Evolutionary conservation across 1,284 basidiomycete species (phyloP), one percentile per base, ranked within the genome.

Genomic region (Athelia psychrophila): DNA sequence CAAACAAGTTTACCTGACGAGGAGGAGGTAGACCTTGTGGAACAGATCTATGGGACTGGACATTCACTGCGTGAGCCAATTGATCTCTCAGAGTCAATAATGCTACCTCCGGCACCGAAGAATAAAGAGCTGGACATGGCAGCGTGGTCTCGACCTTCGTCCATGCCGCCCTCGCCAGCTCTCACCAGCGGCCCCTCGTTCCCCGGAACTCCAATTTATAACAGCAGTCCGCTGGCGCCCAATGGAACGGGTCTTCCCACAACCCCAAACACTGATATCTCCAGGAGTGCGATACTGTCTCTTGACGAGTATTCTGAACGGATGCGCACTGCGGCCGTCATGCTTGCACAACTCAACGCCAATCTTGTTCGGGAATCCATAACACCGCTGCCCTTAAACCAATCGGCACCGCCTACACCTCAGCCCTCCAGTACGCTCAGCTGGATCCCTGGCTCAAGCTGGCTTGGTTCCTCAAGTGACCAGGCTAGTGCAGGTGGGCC

Each of bases 291-390:
- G n/a, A 47, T 57, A 19, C 60, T 83, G 18, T 88, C 87, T 1
- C 74, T 99, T 25, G 95, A 99, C 63, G 96, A 99, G 60, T 99
- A 99, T 66, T 96, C 96, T 0, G 93, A 98, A 62, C 84, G 96
- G 42, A 99, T 99, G 96, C 86, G 93, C 15, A 98, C 95, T 10
- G 96, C 96, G 1, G 96, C 97, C 3, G 88, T 99, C 61, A 98
- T 99, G 96, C 84, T 99, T 20, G 90, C 96, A 1, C 96, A 99
- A 71, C 81, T 99, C 42, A 98, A 95, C 60, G 86, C 93, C 1
- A 95, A 84, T 55, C 76, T 91, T 46, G 74, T 83, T 13, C 80
- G 84, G 49, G 83, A 84, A 54, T 68, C 74, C 22, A 56, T 68
- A 0, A 67, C 69, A 9, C 52, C 75, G 15, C 47, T 75, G 35